phyloP scores from a whole-genome alignment of 768 basidiomycete genomes.

The Suillus clintonianus region DNA sequence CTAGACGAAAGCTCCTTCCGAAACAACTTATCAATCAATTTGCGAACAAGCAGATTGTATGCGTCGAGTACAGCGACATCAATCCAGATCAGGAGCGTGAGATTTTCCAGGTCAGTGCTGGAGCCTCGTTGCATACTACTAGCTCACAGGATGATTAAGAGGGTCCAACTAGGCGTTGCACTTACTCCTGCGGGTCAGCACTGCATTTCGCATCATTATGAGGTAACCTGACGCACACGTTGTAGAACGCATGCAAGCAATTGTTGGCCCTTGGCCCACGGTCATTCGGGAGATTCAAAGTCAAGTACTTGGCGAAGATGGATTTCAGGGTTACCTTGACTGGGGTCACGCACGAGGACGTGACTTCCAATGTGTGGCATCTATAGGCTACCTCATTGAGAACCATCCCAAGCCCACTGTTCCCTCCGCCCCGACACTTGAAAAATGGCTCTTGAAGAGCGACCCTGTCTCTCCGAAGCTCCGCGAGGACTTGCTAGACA shows the following conservation, averaged over 20 bases:
- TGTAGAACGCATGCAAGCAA: constrained; percentile 51
- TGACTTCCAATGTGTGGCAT: constrained; percentile 48
- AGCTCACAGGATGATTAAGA: constrained; percentile 27
- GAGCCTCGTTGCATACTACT: background rate
- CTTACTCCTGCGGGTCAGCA: constrained; percentile 48
- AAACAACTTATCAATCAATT: constrained; percentile 38
- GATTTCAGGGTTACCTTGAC: constrained; percentile 39
- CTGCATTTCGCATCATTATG: background rate
- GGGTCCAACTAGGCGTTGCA: constrained; percentile 54
- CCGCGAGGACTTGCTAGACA: constrained; percentile 29
- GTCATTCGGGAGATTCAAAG: constrained; percentile 43
- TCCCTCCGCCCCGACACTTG: constrained; percentile 29
- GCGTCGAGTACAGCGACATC: constrained; percentile 54
- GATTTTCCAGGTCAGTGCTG: constrained; percentile 53
- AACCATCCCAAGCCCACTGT: constrained; percentile 27
- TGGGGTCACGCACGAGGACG: constrained; percentile 47
- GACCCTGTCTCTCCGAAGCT: constrained; percentile 28
- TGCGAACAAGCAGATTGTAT: constrained; percentile 47
- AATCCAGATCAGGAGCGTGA: constrained; percentile 60
- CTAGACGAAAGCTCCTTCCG: constrained; percentile 35
- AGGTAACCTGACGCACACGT: constrained; percentile 1
- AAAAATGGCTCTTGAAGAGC: constrained; percentile 38
- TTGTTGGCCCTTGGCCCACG: constrained; percentile 47
- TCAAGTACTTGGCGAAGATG: constrained; percentile 35
- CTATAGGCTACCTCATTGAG: constrained; percentile 35